Conservation (phyloP, 176 grass and related monocot genomes). For the Musa troglodytarum region DNA sequence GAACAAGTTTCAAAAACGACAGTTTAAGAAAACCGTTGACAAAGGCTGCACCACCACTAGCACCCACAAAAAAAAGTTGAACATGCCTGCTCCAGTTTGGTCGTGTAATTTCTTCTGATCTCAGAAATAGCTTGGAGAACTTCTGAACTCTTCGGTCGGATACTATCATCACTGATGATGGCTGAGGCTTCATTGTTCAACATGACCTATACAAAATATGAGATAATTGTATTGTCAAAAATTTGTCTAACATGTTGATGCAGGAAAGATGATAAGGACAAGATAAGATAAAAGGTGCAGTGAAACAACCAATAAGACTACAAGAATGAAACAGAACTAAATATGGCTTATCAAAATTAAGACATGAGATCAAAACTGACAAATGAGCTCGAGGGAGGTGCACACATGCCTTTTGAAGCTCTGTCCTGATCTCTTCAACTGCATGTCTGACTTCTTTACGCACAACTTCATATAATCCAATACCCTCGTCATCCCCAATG, state of each 20-base stretch:
- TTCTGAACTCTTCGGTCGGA: constrained; percentile 32
- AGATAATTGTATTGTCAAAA: background rate
- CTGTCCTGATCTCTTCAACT: constrained; percentile 75
- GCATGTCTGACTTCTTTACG: constrained; percentile 81
- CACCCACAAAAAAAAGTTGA: background rate
- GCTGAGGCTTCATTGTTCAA: constrained; percentile 48
- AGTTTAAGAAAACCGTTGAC: background rate
- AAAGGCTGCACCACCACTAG: background rate
- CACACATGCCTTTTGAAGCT: constrained; percentile 57
- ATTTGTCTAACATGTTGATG: background rate
- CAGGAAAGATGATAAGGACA: background rate
- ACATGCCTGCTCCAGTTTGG: constrained; percentile 88
- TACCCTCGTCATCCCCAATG: constrained; percentile 21
- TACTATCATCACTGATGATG: constrained; percentile 31
- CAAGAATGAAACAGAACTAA: background rate
- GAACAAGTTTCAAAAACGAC: background rate
- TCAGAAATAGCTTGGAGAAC: constrained; percentile 66
- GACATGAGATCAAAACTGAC: constrained; percentile 4
- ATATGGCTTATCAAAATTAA: background rate
- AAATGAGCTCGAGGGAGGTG: background rate
- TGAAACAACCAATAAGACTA: background rate
- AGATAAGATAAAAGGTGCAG: too few species aligned
- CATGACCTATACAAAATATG: constrained; percentile 33
- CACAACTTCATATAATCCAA: constrained; percentile 60
- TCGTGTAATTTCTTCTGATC: constrained; percentile 70